These are phyloP conservation scores for Colletotrichum chlorophyti DNA, from an alignment of 2,329 filamentous ascomycete species.

Conservation along the genomic window DNA sequence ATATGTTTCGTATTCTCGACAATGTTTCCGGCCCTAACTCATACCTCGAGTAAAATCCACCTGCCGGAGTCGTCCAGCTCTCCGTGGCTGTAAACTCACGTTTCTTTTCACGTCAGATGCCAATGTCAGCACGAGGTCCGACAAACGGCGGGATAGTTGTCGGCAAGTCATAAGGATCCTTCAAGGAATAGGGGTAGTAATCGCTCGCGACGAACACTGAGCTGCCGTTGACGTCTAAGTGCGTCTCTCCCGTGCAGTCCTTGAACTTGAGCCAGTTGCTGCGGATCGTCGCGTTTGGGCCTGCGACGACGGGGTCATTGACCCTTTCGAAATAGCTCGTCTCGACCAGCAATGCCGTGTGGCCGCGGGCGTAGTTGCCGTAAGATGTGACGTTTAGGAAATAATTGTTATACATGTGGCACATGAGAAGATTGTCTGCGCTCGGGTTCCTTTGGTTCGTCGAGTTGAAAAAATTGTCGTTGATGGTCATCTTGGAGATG, in stretches of 20 bases:
- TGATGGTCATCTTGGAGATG: constrained; percentile 61
- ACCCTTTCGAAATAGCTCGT: constrained; percentile 54
- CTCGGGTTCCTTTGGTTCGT: constrained; percentile 62
- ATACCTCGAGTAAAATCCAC: too few species aligned
- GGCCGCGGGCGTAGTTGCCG: constrained; percentile 60
- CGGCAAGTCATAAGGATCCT: neutral
- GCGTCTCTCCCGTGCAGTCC: constrained; percentile 3
- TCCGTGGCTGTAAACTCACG: too few species aligned
- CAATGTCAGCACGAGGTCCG: neutral
- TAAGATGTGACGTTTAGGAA: constrained; percentile 50
- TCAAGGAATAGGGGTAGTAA: neutral
- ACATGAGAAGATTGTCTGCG: constrained; percentile 56
- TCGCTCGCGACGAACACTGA: neutral
- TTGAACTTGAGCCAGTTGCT: constrained; percentile 8
- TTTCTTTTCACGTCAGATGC: too few species aligned
- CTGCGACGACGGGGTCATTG: constrained; percentile 42
- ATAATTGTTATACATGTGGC: constrained; percentile 63
- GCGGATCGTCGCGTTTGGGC: constrained; percentile 6
- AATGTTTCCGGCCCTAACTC: too few species aligned
- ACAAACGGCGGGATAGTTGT: neutral
- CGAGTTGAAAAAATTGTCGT: constrained; percentile 64
- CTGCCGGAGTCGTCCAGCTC: too few species aligned
- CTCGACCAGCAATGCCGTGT: constrained; percentile 61
- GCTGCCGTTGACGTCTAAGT: constrained; percentile 3
- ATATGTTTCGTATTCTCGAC: too few species aligned